Evolutionary conservation across 176 grass and related monocot genomes (phyloP), one percentile per base, ranked within the genome.

Genomic region (Oryza meridionalis): DNA sequence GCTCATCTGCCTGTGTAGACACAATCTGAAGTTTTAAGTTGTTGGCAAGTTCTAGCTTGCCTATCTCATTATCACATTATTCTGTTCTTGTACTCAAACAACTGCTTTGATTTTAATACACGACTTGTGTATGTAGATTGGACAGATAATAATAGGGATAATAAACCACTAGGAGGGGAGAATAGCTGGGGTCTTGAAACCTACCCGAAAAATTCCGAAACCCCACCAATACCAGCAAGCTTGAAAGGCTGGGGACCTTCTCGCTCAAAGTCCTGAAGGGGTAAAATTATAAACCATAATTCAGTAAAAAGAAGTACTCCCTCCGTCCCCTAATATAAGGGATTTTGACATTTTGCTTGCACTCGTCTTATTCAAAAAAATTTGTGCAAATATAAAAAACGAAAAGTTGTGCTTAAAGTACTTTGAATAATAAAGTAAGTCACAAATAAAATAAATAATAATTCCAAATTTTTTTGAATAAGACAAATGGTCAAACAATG

Each of bases 171-270:
- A 59, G 21, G 40, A 67, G 21, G 47, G 47, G 17, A 38, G 24
- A 82, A 73, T 26, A 29, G 50, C 15, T 85, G 5, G 82, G 59
- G 38, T 43, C 17, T 6, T 22, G 35, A 76, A 83, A 81, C 79
- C 81, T 89, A 93, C 92, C 92, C 92, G 38, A 98, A 95, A 84
- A 95, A 98, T 87, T 98, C 96, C 38, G 93, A 98, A 85, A 95
- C 73, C 35, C 96, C 96, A 62, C 96, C 93, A 61, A 98, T 88
- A 51, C 87, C 96, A 24, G 93, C 93, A 77, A 98, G 93, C 58
- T 98, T 95, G 87, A 98, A 95, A 77, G 96, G 89, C 75, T 93
- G 85, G 38, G 93, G 76, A 73, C 96, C 96, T 86, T 98, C 96
- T 62, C 93, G 75, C 67, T 90, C 67, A 76, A 98, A 95, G 83